Evolutionary conservation across 805 yeast species (phyloP).

Genomic region (Nakazawaea holstii): DNA sequence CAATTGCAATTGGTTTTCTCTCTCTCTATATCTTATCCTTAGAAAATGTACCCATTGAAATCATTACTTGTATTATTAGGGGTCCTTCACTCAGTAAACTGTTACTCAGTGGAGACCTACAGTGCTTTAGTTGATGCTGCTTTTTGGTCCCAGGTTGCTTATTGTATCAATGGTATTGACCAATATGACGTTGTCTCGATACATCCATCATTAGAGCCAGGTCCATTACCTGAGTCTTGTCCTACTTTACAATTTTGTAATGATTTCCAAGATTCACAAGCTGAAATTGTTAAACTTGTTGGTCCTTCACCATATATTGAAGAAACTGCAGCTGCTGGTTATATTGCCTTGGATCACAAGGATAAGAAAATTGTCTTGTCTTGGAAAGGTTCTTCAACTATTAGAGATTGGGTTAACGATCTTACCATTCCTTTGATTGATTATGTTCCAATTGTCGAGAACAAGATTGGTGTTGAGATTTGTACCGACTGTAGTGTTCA

Average conservation of each 20-base stretch:
- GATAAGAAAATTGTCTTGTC: constrained; percentile 39
- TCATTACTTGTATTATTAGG: background rate
- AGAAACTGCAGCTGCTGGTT: constrained; percentile 48
- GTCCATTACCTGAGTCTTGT: constrained; percentile 27
- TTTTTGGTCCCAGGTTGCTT: constrained; percentile 26
- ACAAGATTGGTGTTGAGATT: background rate
- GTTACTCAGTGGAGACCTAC: constrained; percentile 14
- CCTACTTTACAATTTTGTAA: constrained; percentile 25
- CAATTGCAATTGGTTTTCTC: background rate
- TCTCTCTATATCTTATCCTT: background rate
- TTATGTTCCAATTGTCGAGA: constrained; percentile 35
- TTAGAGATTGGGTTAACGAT: constrained; percentile 62
- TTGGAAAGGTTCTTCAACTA: constrained; percentile 60
- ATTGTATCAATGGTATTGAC: constrained; percentile 24
- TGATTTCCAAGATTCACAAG: constrained; percentile 15
- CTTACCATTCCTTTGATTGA: constrained; percentile 39
- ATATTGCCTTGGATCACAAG: constrained; percentile 42
- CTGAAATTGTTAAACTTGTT: constrained; percentile 34
- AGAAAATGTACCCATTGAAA: background rate
- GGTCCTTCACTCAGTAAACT: background rate
- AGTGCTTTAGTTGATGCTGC: constrained; percentile 26
- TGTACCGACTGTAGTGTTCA: constrained; percentile 34
- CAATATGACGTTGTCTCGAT: background rate
- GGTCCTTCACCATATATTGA: constrained; percentile 27
- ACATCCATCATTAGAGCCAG: constrained; percentile 14